Conservation (phyloP, 169 alveolate genomes). For the Fabrea salina region DNA sequence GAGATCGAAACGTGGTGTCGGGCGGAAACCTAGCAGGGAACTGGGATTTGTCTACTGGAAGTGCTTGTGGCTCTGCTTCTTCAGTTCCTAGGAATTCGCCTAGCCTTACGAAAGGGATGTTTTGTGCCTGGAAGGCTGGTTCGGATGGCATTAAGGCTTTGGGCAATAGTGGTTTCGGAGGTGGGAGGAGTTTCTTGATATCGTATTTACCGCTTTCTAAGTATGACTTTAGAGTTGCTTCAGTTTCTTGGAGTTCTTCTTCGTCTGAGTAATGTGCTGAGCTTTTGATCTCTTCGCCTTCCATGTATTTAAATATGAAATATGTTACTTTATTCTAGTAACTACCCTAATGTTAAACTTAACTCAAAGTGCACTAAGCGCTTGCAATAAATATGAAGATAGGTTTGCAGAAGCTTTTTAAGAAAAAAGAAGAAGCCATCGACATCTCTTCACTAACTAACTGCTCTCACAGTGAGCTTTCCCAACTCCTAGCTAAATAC, state of each 20-base stretch:
- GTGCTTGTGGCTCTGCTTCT: background rate
- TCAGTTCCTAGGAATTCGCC: background rate
- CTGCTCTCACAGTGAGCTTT: background rate
- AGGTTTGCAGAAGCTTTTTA: background rate
- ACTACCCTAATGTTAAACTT: no score
- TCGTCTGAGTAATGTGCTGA: background rate
- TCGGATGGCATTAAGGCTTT: conserved; percentile 22
- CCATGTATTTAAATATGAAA: no score
- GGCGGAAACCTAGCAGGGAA: background rate
- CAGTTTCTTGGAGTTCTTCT: background rate
- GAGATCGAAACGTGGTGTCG: background rate
- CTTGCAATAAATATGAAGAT: background rate
- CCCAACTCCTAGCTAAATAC: background rate
- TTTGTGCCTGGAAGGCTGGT: conserved; percentile 11
- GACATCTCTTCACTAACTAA: background rate
- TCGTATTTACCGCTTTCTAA: background rate
- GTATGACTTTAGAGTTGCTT: background rate
- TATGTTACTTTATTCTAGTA: no score
- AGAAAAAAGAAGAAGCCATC: background rate
- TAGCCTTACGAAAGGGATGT: background rate
- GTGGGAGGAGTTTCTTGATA: background rate
- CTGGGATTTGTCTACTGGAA: background rate
- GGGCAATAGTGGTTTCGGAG: conserved; percentile 29
- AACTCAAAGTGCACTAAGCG: no score
- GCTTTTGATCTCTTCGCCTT: no score